These are phyloP conservation scores for Miscanthus lutarioriparius DNA, from an alignment of 176 grass and related monocot genomes.

Conservation along the genomic window DNA sequence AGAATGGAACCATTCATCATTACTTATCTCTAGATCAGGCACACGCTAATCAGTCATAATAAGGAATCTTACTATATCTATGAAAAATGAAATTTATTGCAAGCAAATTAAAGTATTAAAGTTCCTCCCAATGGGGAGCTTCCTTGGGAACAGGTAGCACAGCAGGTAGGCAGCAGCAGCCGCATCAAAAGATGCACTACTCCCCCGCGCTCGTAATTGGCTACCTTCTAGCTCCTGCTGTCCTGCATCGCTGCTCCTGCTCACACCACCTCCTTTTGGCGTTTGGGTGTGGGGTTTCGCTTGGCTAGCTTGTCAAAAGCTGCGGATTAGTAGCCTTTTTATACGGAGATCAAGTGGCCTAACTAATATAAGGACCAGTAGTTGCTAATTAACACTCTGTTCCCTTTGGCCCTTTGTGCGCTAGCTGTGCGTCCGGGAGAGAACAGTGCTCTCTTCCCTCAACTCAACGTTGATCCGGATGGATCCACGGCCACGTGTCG, in stretches of 20 bases:
- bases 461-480: slow-evolving; percentile 46
- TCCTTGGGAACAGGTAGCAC: slow-evolving; percentile 27
- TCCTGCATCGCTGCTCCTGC: slow-evolving; percentile 9
- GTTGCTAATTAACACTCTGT: too few species aligned
- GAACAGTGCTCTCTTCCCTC: neutral
- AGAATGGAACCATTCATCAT: neutral
- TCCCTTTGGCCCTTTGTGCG: neutral
- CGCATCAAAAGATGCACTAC: slow-evolving; percentile 62
- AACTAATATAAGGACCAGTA: neutral
- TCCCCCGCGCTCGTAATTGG: neutral
- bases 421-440: neutral
- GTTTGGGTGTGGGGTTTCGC: neutral
- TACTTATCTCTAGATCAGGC: neutral
- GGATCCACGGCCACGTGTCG: slow-evolving; percentile 65
- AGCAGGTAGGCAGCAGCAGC: slow-evolving; percentile 19
- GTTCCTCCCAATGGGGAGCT: slow-evolving; percentile 52
- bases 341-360: neutral
- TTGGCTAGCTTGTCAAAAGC: slow-evolving; percentile 2
- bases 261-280: slow-evolving; percentile 22
- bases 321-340: slow-evolving; percentile 33
- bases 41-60: neutral
- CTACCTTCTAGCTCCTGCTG: slow-evolving; percentile 23
- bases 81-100: neutral
- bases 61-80: neutral
- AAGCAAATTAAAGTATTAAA: neutral